Base-by-base conservation (phyloP, 2,329 filamentous ascomycete genomes). In the Colletotrichum sp. region DNA sequence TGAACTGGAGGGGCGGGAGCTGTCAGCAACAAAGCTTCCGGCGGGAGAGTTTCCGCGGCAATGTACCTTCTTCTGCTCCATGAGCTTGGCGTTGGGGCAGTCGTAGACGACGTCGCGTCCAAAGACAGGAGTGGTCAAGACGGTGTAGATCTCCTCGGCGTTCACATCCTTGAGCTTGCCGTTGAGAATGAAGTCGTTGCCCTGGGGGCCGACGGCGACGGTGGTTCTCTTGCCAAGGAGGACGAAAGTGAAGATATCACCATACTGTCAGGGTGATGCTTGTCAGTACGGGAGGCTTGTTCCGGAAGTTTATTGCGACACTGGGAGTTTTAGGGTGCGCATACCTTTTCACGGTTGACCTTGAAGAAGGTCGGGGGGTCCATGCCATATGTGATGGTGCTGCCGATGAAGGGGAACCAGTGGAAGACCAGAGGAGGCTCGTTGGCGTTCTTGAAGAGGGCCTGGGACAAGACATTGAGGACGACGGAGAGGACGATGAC, bases 11-110 rank as follows among this genome's bases (percentile, higher is more conserved):
- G 63, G 34, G 36, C 16, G 16, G 21, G 36, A 66, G 12, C 36
- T 60, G 73, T 83, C 67, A 81, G 79, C 28, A 44, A 60, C 55
- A 59, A 10, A n/a, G 13, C 34, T 59, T 36, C 59, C 24, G 74
- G 13, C 24, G 30, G 52, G 52, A 59, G 24, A 66, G 44, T 64
- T 64, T 59, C 8, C 21, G n/a, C 10, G n/a, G 13, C 34, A 39
- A n/a, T 39, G 78, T 84, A 96, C 95, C 92, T 96, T 97, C 89
- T 98, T 98, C 89, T 98, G 95, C 87, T 98, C 95, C 95, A 98
- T 98, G 82, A 98, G 91, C 87, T 98, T 98, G 75, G 95, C 90
- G 84, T 98, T 98, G 57, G 95, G 95, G 86, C 95, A 97, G 84
- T 98, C 95, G 83, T 98, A 98, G 70, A 98, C 95, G 30, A 98